A percentile compares a stretch with the other conserved stretches of the same genome.
Conservation (phyloP, 352 stramenopile species). For the Salisapilia sapeloensis region DNA sequence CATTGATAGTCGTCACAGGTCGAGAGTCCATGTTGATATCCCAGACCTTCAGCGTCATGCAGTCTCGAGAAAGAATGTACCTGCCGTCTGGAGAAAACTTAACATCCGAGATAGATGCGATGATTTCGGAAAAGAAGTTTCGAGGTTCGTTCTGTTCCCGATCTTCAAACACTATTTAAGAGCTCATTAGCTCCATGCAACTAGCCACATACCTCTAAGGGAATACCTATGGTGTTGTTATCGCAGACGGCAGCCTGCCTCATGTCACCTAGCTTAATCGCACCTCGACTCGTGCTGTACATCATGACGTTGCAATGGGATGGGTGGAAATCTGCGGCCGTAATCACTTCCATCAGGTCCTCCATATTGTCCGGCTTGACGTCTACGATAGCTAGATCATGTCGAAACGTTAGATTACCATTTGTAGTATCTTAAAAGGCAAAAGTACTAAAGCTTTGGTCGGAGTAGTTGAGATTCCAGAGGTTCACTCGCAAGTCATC, state of each 20-base stretch:
- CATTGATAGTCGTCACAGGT: constrained; percentile 87
- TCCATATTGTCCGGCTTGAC: constrained; percentile 96
- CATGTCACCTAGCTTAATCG: constrained; percentile 89
- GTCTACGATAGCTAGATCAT: constrained; percentile 87
- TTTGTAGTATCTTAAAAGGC: not conserved
- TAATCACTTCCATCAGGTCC: constrained; percentile 94
- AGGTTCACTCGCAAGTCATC: constrained; percentile 94
- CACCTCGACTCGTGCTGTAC: constrained; percentile 87
- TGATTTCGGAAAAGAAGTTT: constrained; percentile 94
- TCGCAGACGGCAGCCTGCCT: constrained; percentile 81
- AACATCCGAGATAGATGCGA: constrained; percentile 90
- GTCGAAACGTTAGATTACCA: not conserved
- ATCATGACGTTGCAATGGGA: constrained; percentile 89
- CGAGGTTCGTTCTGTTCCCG: constrained; percentile 60
- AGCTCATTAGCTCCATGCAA: not conserved
- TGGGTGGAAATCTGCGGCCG: constrained; percentile 87
- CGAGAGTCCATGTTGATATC: constrained; percentile 89
- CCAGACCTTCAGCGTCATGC: constrained; percentile 93
- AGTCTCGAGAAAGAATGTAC: constrained; percentile 92
- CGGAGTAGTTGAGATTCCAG: constrained; percentile 84
- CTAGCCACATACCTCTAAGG: not conserved
- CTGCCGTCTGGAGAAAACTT: constrained; percentile 87
- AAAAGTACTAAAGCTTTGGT: constrained; percentile 82
- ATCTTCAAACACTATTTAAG: constrained; percentile 52
- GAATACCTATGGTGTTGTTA: constrained; percentile 46